Conservation (phyloP, 2,329 filamentous ascomycete genomes). For the Biscogniauxia marginata region DNA sequence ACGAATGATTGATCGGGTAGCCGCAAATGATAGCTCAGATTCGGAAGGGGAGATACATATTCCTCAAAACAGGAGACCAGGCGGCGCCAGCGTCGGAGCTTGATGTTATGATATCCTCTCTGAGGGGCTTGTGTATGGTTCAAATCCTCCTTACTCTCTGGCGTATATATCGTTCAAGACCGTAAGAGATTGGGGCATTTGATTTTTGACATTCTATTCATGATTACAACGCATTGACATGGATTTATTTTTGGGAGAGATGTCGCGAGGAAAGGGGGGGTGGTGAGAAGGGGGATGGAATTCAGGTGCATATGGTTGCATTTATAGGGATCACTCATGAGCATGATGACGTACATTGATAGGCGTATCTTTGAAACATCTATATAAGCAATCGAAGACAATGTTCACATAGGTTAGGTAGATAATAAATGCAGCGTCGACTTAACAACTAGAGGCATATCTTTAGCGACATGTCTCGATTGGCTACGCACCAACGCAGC, state of each 20-base stretch:
- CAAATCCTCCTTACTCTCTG: background rate
- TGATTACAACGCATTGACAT: constrained; percentile 27
- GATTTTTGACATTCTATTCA: constrained; percentile 20
- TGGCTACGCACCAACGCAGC: too few relatives aligned
- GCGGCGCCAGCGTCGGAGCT: constrained; percentile 26
- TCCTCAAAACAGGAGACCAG: constrained; percentile 33
- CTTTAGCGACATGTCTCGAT: too few relatives aligned
- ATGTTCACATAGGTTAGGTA: background rate
- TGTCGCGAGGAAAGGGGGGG: background rate
- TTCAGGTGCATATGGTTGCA: background rate
- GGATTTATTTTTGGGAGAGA: constrained; percentile 5
- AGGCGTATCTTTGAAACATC: background rate
- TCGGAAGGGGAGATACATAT: constrained; percentile 58
- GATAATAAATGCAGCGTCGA: too few relatives aligned
- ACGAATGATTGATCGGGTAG: constrained; percentile 54
- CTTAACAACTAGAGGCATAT: too few relatives aligned
- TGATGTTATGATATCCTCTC: constrained; percentile 8
- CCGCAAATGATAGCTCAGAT: constrained; percentile 52
- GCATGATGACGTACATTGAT: background rate
- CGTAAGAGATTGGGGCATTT: constrained; percentile 2
- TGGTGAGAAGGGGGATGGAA: background rate
- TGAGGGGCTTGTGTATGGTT: background rate
- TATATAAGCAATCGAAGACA: background rate
- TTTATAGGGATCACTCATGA: background rate
- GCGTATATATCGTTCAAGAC: constrained; percentile 15